These are phyloP conservation scores for Cladosporium sp. DNA, from an alignment of 2,329 filamentous ascomycete species.

Conservation along the genomic window DNA sequence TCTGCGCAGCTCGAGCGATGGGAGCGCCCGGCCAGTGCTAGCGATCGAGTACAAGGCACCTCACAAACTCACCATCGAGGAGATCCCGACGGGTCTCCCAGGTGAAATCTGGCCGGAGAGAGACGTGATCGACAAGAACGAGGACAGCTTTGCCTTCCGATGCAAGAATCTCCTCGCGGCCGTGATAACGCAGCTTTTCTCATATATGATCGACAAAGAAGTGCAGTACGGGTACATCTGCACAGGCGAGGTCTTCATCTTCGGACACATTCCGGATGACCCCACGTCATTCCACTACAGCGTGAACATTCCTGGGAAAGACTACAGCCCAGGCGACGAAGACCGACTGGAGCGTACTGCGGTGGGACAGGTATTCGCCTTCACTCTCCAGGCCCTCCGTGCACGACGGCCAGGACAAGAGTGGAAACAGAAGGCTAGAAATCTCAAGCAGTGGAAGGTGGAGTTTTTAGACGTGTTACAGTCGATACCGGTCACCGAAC, in stretches of 20 bases:
- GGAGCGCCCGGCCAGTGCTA: not conserved
- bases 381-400: not conserved
- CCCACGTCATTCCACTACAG: conserved; percentile 2
- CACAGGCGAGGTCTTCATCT: conserved; percentile 12
- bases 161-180: conserved; percentile 13
- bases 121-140: conserved; percentile 12
- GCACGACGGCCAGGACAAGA: not conserved
- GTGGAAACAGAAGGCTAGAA: not conserved
- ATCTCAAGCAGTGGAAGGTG: not conserved
- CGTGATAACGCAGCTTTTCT: conserved; percentile 14
- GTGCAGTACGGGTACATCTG: conserved; percentile 14
- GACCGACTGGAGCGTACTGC: conserved; percentile 10
- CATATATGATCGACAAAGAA: conserved; percentile 15
- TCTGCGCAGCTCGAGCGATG: not conserved
- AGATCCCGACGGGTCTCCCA: not conserved
- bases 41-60: conserved; percentile 14
- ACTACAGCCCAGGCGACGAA: not conserved
- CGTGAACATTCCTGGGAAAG: not conserved
- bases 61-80: conserved; percentile 9
- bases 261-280: conserved; percentile 11
- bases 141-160: conserved; percentile 2
- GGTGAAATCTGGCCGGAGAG: conserved; percentile 4
- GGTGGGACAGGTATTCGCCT: conserved; percentile 11
- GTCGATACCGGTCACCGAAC: not conserved
- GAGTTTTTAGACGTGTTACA: not conserved